Evolutionary conservation across 768 basidiomycete genomes (phyloP).

Genomic region (Polyporus arcularius): DNA sequence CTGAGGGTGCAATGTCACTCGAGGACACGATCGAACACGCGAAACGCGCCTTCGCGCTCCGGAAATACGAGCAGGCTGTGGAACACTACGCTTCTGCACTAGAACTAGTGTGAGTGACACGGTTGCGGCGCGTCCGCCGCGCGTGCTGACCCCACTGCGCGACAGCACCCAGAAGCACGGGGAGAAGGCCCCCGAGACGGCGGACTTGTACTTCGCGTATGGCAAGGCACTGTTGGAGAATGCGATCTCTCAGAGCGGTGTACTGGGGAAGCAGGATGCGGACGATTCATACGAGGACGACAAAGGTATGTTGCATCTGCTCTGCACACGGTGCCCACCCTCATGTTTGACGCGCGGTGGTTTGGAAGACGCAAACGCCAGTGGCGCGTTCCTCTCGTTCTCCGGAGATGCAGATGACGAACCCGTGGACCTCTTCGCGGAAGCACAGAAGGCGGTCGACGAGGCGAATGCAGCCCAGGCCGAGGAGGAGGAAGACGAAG

Average conservation of each 20-base stretch:
- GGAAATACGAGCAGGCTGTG: slow-evolving; percentile 83
- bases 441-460: slow-evolving; percentile 47
- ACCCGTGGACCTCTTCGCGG: slow-evolving; percentile 67
- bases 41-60: slow-evolving; percentile 86
- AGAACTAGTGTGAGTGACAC: slow-evolving; percentile 72
- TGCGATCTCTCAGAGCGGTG: slow-evolving; percentile 81
- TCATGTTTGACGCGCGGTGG: not conserved
- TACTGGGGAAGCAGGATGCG: slow-evolving; percentile 86
- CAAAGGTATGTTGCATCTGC: slow-evolving; percentile 31
- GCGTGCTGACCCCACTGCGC: slow-evolving; percentile 7
- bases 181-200: slow-evolving; percentile 81
- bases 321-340: not conserved
- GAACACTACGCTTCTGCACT: slow-evolving; percentile 84
- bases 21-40: slow-evolving; percentile 73
- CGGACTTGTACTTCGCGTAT: slow-evolving; percentile 88
- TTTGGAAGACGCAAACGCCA: slow-evolving; percentile 33
- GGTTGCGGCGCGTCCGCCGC: slow-evolving; percentile 18
- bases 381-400: slow-evolving; percentile 72
- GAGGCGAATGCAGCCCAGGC: slow-evolving; percentile 54
- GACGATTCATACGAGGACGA: slow-evolving; percentile 50
- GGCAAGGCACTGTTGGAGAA: slow-evolving; percentile 94
- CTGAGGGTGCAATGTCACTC: slow-evolving; percentile 28
- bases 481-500: slow-evolving; percentile 59
- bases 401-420: slow-evolving; percentile 76
- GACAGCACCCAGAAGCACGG: slow-evolving; percentile 70